A percentile compares a stretch with the other conserved stretches of the same genome.
Conservation (phyloP, 345 rosid species). For the Eutrema yunnanense region DNA sequence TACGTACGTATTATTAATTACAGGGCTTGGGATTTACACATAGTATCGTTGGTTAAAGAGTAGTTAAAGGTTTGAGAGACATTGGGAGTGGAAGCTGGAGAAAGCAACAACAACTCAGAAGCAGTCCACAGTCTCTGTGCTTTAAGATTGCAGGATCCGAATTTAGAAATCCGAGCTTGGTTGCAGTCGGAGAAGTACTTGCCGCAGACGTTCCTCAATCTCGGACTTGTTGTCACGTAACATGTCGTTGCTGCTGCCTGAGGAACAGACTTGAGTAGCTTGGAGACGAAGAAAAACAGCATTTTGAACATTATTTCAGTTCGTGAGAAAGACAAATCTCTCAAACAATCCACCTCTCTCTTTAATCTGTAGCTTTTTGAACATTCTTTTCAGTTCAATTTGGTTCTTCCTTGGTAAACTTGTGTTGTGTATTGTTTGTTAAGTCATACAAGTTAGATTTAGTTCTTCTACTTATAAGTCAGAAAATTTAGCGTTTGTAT, state of each 20-base stretch:
- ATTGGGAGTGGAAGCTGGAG: constrained; percentile 34
- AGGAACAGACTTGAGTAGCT: constrained; percentile 78
- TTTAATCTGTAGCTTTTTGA: neutral
- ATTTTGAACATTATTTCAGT: too few relatives aligned
- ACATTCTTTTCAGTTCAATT: neutral
- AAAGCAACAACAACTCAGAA: constrained; percentile 68
- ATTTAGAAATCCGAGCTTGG: constrained; percentile 60
- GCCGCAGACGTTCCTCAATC: constrained; percentile 48
- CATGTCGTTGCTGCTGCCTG: constrained; percentile 99
- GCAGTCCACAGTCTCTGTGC: constrained; percentile 72
- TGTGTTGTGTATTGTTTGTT: neutral
- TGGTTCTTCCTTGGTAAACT: neutral
- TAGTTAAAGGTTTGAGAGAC: neutral
- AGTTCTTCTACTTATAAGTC: too few relatives aligned
- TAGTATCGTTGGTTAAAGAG: neutral
- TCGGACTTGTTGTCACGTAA: constrained; percentile 64
- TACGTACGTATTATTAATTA: too few relatives aligned
- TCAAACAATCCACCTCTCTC: constrained; percentile 6
- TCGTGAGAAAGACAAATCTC: constrained; percentile 4
- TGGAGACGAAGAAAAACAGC: constrained; percentile 77
- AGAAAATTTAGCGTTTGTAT: too few relatives aligned
- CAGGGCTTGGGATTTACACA: neutral
- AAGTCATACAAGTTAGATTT: neutral
- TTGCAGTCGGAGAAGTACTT: constrained; percentile 88
- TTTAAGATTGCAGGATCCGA: constrained; percentile 51